phyloP scores from a whole-genome alignment of 2,329 filamentous ascomycete species.

The Moelleriella libera region DNA sequence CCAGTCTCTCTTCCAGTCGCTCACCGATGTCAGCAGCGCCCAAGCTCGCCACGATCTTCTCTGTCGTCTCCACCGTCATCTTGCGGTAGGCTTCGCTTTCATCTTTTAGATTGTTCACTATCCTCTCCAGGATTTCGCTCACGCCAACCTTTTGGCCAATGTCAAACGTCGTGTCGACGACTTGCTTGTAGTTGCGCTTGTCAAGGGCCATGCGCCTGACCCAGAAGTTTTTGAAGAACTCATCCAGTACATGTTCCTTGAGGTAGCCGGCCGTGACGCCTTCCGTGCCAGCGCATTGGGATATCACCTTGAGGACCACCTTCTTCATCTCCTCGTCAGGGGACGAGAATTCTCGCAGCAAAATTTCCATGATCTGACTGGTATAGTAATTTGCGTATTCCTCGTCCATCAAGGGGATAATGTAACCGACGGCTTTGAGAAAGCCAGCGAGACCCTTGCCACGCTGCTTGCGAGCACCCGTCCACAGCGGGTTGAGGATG shows the following conservation, averaged over 20 bases:
- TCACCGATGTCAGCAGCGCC: conserved; percentile 91
- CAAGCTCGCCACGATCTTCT: conserved; percentile 87
- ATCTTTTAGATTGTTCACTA: conserved; percentile 93
- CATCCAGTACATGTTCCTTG: conserved; percentile 85
- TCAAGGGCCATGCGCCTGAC: conserved; percentile 92
- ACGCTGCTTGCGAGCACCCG: conserved; percentile 85
- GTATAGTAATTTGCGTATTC: conserved; percentile 99
- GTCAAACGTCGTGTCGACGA: conserved; percentile 95
- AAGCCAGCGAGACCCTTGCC: conserved; percentile 94
- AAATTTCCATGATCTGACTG: conserved; percentile 95
- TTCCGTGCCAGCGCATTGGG: conserved; percentile 85
- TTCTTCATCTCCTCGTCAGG: conserved; percentile 99
- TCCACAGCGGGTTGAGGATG: conserved; percentile 95
- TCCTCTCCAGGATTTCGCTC: conserved; percentile 82
- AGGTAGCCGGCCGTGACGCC: conserved; percentile 91
- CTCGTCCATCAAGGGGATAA: conserved; percentile 98
- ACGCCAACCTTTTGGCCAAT: conserved; percentile 96
- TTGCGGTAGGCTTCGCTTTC: conserved; percentile 96
- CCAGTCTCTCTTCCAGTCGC: conserved; percentile 79
- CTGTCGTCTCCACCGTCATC: conserved; percentile 97
- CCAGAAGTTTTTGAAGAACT: conserved; percentile 99
- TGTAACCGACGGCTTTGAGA: conserved; percentile 92
- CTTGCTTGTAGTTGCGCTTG: conserved; percentile 93
- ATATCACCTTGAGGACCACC: conserved; percentile 93
- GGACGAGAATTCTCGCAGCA: conserved; percentile 88